Percentiles rank a stretch among this genome's conserved stretches.
Conservation (phyloP, 768 basidiomycete genomes). For the Suillus clintonianus region DNA sequence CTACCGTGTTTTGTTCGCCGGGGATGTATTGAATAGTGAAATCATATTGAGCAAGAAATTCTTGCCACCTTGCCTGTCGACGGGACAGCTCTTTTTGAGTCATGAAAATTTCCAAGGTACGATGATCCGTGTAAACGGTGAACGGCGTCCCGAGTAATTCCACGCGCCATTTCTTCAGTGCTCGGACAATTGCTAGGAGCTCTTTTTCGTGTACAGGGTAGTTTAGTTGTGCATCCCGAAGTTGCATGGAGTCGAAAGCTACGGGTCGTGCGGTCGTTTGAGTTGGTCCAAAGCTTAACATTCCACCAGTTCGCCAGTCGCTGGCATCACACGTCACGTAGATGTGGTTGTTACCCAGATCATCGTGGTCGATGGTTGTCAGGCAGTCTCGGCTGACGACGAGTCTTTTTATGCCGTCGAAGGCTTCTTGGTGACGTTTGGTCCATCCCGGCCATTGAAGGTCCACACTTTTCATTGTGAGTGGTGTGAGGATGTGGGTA, state of each 20-base stretch:
- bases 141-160: background rate
- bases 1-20: too few species aligned
- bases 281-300: conserved; percentile 6
- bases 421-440: conserved; percentile 13
- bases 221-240: conserved; percentile 12
- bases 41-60: conserved; percentile 12
- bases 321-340: conserved; percentile 16
- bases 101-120: conserved; percentile 23
- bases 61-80: conserved; percentile 26
- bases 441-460: conserved; percentile 29
- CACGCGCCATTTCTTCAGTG: conserved; percentile 14
- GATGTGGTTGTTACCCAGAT: conserved; percentile 18
- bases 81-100: background rate
- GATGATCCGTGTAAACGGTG: conserved; percentile 29
- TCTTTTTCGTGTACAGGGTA: too few species aligned
- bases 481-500: conserved; percentile 8
- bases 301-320: conserved; percentile 5
- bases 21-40: background rate
- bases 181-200: conserved; percentile 22
- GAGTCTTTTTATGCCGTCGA: background rate
- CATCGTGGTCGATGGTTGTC: conserved; percentile 33
- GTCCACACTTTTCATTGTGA: conserved; percentile 25
- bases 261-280: conserved; percentile 15
- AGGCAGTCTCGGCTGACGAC: conserved; percentile 18
- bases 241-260: conserved; percentile 22